Conservation (phyloP, 371 early-diverging fungal species). For the Chytridium lagenaria region DNA sequence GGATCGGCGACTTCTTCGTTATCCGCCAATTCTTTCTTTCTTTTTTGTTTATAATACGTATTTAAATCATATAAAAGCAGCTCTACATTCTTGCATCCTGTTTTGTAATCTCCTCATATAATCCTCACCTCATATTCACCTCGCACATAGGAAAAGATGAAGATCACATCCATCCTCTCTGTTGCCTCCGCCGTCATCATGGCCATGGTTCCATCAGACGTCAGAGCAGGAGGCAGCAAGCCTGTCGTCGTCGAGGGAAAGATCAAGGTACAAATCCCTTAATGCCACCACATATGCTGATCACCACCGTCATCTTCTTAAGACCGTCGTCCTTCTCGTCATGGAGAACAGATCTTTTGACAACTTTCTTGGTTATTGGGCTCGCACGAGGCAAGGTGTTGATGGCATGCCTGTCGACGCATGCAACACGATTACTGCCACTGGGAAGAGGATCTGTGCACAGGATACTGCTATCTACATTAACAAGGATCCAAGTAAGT, state of each 20-base stretch:
- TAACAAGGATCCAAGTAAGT: no score
- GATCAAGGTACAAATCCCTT: neutral
- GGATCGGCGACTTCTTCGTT: no score
- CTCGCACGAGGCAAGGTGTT: no score
- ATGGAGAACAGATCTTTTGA: conserved; percentile 36
- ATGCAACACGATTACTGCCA: no score
- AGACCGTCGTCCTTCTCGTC: conserved; percentile 39
- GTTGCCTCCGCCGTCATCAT: neutral
- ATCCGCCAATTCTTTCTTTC: no score
- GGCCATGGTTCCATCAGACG: neutral
- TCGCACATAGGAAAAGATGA: neutral
- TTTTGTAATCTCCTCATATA: no score
- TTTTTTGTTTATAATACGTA: no score
- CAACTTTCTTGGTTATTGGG: neutral
- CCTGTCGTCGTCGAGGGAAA: neutral
- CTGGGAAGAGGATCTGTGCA: conserved; percentile 15
- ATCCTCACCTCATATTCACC: no score
- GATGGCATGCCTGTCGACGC: no score
- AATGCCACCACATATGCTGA: neutral
- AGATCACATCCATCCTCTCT: neutral
- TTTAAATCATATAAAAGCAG: no score
- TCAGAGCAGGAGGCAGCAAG: neutral
- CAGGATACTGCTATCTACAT: neutral
- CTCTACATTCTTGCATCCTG: no score
- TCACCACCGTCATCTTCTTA: conserved; percentile 13